Evolutionary conservation across 202 grass and related monocot genomes (phyloP).

Genomic region (Zoysia matrella): DNA sequence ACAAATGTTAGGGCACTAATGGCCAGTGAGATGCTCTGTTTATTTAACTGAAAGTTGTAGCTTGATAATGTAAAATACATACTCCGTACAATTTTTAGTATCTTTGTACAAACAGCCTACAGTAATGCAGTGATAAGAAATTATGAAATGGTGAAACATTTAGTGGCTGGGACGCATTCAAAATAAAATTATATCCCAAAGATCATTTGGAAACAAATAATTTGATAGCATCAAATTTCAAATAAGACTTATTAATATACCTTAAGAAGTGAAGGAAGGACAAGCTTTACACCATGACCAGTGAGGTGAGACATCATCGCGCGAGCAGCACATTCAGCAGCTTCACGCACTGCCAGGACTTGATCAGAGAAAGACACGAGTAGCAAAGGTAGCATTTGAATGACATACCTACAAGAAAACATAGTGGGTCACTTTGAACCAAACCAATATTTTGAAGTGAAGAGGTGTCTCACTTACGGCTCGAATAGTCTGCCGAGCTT

Average conservation of each 20-base stretch:
- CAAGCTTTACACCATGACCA: constrained; percentile 93
- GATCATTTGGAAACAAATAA: constrained; percentile 24
- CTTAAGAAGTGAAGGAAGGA: constrained; percentile 98
- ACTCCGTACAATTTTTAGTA: constrained; percentile 4
- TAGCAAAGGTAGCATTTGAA: constrained; percentile 94
- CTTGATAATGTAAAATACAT: not conserved
- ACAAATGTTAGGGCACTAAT: constrained; percentile 5
- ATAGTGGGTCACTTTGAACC: constrained; percentile 34
- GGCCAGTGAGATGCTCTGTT: constrained; percentile 2
- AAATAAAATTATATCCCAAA: not conserved
- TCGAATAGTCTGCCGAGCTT: constrained; percentile 97
- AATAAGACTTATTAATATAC: constrained; percentile 48
- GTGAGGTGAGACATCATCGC: constrained; percentile 99
- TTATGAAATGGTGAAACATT: not conserved
- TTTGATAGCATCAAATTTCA: not conserved
- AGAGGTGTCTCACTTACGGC: constrained; percentile 70
- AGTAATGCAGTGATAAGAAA: constrained; percentile 2
- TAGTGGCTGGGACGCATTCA: not conserved
- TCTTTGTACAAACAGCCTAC: constrained; percentile 6
- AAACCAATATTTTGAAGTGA: constrained; percentile 31
- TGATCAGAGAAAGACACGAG: constrained; percentile 98
- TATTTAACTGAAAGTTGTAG: not conserved
- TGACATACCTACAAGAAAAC: constrained; percentile 86
- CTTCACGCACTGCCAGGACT: constrained; percentile 95
- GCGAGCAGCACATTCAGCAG: constrained; percentile 97